A percentile compares a stretch with the other conserved stretches of the same genome.
Evolutionary conservation across 345 rosid species (phyloP).

Genomic region (Excoecaria agallocha): DNA sequence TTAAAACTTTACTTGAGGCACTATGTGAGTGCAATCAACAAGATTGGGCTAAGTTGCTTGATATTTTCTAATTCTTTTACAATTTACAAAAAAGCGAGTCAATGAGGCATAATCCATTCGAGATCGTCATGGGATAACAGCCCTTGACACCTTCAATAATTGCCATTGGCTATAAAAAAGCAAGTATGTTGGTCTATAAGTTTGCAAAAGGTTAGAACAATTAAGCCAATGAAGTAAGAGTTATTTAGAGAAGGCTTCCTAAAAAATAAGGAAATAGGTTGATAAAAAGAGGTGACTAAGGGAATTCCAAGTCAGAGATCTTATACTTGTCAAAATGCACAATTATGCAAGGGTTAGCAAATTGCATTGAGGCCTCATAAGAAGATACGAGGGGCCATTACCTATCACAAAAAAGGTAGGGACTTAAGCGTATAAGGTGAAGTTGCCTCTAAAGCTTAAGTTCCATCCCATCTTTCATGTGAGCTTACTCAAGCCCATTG

Average conservation of each 20-base stretch:
- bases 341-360: no score
- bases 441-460: no score
- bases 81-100: neutral
- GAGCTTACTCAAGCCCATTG: no score
- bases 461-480: no score
- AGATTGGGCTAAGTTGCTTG: neutral
- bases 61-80: neutral
- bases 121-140: neutral
- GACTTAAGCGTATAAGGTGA: no score
- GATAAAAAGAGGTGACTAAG: neutral
- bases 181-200: neutral
- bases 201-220: neutral
- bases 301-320: neutral
- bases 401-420: no score
- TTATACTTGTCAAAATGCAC: no score
- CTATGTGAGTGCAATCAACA: neutral
- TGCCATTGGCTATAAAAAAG: accelerated
- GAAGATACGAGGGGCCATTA: no score
- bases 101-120: neutral
- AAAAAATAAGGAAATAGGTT: neutral
- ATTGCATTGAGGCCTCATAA: no score
- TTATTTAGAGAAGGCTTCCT: neutral
- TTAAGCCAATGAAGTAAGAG: neutral
- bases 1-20: no score
- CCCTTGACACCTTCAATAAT: neutral